Evolutionary conservation across 2,329 filamentous ascomycete genomes (phyloP).

Genomic region (Penicillium sp.): DNA sequence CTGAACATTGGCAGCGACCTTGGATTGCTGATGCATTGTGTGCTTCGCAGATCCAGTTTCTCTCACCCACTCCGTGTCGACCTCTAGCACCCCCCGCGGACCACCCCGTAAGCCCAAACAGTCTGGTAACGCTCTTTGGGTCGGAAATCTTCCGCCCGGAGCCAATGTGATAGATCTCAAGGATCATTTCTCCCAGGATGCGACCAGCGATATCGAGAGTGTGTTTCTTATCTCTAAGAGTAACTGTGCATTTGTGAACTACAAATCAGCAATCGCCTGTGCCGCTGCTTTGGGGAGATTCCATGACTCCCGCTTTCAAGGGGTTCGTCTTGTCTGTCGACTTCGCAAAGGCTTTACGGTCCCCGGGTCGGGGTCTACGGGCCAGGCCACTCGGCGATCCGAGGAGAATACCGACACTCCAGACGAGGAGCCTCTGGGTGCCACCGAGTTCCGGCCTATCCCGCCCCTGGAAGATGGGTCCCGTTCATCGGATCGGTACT

Average conservation of each 20-base stretch:
- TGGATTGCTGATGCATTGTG: neutral
- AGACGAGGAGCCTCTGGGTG: conserved; percentile 5
- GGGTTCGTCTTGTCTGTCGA: conserved; percentile 81
- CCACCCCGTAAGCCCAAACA: conserved; percentile 66
- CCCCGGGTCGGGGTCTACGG: conserved; percentile 30
- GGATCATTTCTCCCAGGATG: conserved; percentile 81
- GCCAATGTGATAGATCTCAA: conserved; percentile 83
- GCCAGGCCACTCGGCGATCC: conserved; percentile 47
- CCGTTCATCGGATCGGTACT: conserved; percentile 71
- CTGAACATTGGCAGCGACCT: neutral
- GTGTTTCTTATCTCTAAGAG: conserved; percentile 95
- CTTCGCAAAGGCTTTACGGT: conserved; percentile 61
- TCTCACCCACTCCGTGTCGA: conserved; percentile 8
- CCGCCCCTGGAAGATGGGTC: conserved; percentile 18
- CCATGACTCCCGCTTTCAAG: conserved; percentile 87
- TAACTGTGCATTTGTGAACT: conserved; percentile 97
- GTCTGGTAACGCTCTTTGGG: conserved; percentile 88
- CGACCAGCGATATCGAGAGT: conserved; percentile 74
- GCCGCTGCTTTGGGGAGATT: conserved; percentile 75
- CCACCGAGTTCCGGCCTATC: conserved; percentile 13
- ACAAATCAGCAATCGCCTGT: conserved; percentile 76
- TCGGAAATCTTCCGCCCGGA: conserved; percentile 86
- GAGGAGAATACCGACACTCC: conserved; percentile 15
- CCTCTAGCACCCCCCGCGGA: conserved; percentile 53
- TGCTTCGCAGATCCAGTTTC: conserved; percentile 14